phyloP scores from a whole-genome alignment of 2,329 filamentous ascomycete species.

The Coniochaeta sp. region DNA sequence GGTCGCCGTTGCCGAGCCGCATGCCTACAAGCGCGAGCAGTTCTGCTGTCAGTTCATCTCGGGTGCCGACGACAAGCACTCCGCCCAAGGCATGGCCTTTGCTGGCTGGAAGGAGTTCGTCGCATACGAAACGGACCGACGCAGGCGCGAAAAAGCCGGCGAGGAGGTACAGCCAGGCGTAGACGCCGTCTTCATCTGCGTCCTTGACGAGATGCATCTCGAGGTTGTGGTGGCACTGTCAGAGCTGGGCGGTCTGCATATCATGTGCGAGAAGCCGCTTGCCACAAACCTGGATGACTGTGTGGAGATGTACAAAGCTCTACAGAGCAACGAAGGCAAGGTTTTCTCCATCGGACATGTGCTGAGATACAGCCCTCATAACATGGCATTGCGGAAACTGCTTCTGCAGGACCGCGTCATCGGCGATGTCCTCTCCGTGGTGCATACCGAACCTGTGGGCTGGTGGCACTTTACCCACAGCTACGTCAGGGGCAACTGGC shows the following conservation, averaged over 20 bases:
- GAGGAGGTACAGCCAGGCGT: slow-evolving; percentile 42
- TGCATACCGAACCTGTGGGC: slow-evolving; percentile 90
- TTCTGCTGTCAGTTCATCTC: slow-evolving; percentile 71
- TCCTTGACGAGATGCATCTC: slow-evolving; percentile 82
- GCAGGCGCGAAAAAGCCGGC: slow-evolving; percentile 43
- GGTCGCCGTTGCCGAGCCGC: slow-evolving; percentile 73
- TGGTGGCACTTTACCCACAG: slow-evolving; percentile 95
- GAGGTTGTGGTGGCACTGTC: slow-evolving; percentile 72
- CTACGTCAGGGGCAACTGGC: slow-evolving; percentile 92
- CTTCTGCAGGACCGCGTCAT: slow-evolving; percentile 69
- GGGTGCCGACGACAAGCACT: slow-evolving; percentile 36
- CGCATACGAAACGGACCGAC: slow-evolving; percentile 59
- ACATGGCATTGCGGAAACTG: slow-evolving; percentile 73
- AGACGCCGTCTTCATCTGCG: slow-evolving; percentile 57
- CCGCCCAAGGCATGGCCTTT: slow-evolving; percentile 61
- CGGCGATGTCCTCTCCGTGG: slow-evolving; percentile 77
- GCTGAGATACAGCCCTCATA: slow-evolving; percentile 86
- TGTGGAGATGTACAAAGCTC: slow-evolving; percentile 60
- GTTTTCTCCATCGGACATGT: slow-evolving; percentile 94
- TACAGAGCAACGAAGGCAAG: slow-evolving; percentile 31
- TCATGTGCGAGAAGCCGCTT: slow-evolving; percentile 94
- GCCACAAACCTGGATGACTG: slow-evolving; percentile 75
- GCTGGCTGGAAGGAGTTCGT: slow-evolving; percentile 68
- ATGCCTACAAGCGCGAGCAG: slow-evolving; percentile 64
- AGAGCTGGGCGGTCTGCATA: slow-evolving; percentile 60